A percentile compares a stretch with the other conserved stretches of the same genome.
Evolutionary conservation across 2,329 filamentous ascomycete genomes (phyloP).

Genomic region (Intubia oerlemansii): DNA sequence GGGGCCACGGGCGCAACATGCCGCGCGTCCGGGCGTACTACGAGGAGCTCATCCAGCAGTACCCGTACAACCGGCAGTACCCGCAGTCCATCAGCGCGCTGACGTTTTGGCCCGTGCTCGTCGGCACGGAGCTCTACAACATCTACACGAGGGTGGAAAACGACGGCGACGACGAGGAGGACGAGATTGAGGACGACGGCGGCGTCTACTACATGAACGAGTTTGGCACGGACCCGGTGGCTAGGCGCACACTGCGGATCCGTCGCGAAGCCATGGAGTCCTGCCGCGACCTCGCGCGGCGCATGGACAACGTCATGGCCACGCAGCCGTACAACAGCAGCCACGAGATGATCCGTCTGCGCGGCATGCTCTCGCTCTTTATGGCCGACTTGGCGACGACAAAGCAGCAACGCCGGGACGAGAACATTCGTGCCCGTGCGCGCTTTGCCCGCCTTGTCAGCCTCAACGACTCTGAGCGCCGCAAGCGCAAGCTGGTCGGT

Average conservation of each 20-base stretch:
- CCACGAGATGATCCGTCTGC: constrained; percentile 42
- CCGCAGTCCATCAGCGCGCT: constrained; percentile 40
- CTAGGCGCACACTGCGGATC: too few species aligned
- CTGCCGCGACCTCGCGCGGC: constrained; percentile 39
- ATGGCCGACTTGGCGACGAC: constrained; percentile 32
- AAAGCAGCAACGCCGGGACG: constrained; percentile 3
- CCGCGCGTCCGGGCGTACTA: constrained; percentile 39
- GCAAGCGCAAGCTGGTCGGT: too few species aligned
- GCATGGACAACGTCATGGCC: constrained; percentile 50
- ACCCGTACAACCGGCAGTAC: constrained; percentile 44
- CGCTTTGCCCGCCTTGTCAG: background rate
- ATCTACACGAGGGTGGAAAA: too few species aligned
- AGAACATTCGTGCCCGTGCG: background rate
- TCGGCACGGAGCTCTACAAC: constrained; percentile 63
- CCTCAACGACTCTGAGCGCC: too few species aligned
- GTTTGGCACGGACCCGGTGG: too few species aligned
- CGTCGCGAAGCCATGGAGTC: constrained; percentile 30
- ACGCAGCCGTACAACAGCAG: constrained; percentile 51
- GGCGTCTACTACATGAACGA: constrained; percentile 14
- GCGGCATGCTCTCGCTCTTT: constrained; percentile 57
- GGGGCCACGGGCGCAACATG: constrained; percentile 25
- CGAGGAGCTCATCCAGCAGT: constrained; percentile 54
- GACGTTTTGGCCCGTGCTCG: constrained; percentile 65
- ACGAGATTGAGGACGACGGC: constrained; percentile 3
- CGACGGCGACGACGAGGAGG: constrained; percentile 2